A percentile compares a stretch with the other conserved stretches of the same genome.
Evolutionary conservation across 345 rosid species (phyloP).

Genomic region (Syzygium aromaticum): DNA sequence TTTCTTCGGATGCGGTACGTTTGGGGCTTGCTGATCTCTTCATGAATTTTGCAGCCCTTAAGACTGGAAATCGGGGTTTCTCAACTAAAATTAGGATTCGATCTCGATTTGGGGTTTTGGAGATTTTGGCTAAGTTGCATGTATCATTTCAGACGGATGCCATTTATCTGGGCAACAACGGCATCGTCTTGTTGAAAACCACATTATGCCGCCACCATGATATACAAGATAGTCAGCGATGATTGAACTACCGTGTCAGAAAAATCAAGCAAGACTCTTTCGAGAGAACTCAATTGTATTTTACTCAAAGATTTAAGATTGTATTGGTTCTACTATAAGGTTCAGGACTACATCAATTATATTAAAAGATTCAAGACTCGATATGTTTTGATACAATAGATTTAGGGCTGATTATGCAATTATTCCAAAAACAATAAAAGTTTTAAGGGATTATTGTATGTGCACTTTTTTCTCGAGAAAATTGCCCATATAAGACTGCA

Average conservation of each 20-base stretch:
- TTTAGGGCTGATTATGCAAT: neutral
- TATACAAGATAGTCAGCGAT: neutral
- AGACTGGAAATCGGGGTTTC: neutral
- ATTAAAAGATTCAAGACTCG: neutral
- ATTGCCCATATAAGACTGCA: too few species aligned
- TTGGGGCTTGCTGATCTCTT: neutral
- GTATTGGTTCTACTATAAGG: neutral
- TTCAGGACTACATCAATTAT: neutral
- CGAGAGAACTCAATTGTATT: neutral
- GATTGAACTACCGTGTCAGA: fast-evolving
- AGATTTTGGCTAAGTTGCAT: neutral
- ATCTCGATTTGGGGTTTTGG: fast-evolving
- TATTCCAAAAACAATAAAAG: neutral
- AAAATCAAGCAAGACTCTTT: neutral
- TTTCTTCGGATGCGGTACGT: neutral
- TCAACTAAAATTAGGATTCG: neutral
- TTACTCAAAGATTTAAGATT: neutral
- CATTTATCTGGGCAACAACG: neutral
- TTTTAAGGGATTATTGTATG: neutral
- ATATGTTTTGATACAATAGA: neutral
- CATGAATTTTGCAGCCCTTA: neutral
- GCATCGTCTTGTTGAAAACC: neutral
- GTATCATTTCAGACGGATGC: neutral
- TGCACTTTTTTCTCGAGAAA: neutral
- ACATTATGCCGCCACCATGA: fast-evolving